These are phyloP conservation scores for Streptanthus diversifolius DNA, from an alignment of 345 rosid genomes.

Conservation along the genomic window DNA sequence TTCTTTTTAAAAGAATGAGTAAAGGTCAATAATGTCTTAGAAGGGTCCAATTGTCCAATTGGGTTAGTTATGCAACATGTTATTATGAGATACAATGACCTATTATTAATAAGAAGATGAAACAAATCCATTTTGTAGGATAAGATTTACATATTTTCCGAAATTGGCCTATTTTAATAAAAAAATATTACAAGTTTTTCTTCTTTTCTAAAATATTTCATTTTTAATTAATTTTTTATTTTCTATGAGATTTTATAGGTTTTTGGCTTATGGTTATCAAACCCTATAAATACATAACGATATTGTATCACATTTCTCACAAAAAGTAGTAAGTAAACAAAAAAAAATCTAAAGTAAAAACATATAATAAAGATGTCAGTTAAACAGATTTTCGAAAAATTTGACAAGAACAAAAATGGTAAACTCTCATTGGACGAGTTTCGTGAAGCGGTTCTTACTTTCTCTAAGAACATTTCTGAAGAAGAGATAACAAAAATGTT, in stretches of 20 bases:
- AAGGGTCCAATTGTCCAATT: background rate
- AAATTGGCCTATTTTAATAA: background rate
- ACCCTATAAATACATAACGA: background rate
- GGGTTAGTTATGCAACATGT: background rate
- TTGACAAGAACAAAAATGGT: conserved; percentile 12
- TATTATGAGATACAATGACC: background rate
- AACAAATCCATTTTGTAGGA: background rate
- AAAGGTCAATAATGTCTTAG: background rate
- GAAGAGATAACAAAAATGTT: background rate
- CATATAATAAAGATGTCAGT: background rate
- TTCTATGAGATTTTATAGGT: background rate
- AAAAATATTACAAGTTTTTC: no score
- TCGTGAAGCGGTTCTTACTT: background rate
- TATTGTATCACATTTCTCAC: background rate
- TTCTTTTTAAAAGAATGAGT: background rate
- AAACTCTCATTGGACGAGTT: conserved; percentile 15
- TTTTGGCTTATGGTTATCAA: background rate
- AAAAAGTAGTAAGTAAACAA: background rate
- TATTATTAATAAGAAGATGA: background rate
- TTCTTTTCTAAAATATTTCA: background rate
- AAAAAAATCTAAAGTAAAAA: background rate
- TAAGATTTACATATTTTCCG: background rate
- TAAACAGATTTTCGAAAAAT: conserved; percentile 9
- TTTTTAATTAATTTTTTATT: background rate
- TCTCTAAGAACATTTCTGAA: background rate